Conservation (phyloP, 1,284 basidiomycete genomes). For the Puccinia hordei region DNA sequence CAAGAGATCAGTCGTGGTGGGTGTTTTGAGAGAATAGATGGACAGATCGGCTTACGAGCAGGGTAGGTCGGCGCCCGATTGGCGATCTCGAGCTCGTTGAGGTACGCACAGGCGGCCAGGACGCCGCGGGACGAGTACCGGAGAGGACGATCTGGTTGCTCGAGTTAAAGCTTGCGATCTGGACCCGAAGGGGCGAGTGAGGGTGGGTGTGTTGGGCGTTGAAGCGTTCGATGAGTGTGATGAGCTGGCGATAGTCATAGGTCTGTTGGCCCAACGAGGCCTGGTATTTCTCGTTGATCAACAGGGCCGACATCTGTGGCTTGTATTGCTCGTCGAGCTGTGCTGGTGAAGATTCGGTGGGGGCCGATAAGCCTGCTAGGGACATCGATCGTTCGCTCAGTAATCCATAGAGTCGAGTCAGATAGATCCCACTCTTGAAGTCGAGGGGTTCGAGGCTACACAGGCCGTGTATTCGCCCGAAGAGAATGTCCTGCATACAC, state of each 20-base stretch:
- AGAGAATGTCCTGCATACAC: conserved; percentile 57
- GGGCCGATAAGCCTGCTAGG: conserved; percentile 49
- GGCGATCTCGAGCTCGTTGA: conserved; percentile 55
- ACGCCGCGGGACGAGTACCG: conserved; percentile 56
- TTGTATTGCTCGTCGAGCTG: not conserved
- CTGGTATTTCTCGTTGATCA: conserved; percentile 51
- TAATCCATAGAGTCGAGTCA: conserved; percentile 57
- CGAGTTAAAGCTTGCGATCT: conserved; percentile 58
- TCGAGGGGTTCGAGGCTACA: conserved; percentile 56
- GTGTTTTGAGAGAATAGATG: too few species aligned
- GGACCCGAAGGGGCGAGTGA: conserved; percentile 53
- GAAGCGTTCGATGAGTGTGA: conserved; percentile 53
- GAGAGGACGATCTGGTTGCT: conserved; percentile 56
- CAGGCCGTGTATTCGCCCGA: conserved; percentile 58
- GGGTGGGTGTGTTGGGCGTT: conserved; percentile 12
- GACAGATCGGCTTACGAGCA: conserved; percentile 54
- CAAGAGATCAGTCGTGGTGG: too few species aligned
- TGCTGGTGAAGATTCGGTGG: too few species aligned
- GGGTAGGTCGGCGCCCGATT: conserved; percentile 57
- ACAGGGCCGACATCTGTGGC: conserved; percentile 57
- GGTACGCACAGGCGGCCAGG: conserved; percentile 54
- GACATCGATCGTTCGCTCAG: conserved; percentile 54
- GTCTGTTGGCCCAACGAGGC: conserved; percentile 14
- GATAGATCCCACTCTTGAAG: conserved; percentile 55
- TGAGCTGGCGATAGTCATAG: conserved; percentile 53